Evolutionary conservation across 441 rosid species (phyloP), one percentile per base, ranked within the genome.

Genomic region (Arabidopsis lyrata): DNA sequence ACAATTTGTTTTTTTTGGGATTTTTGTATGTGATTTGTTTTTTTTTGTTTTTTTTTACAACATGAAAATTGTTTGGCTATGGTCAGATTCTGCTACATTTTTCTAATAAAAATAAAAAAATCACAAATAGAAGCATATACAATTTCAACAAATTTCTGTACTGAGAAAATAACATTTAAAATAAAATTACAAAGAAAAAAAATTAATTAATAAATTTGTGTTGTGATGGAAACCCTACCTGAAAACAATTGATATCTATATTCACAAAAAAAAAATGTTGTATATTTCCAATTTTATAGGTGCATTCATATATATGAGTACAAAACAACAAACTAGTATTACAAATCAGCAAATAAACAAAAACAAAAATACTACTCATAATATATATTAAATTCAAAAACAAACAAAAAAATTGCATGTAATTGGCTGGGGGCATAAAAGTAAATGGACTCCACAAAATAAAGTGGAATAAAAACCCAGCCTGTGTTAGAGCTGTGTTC

Each of bases 401-500:
- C 13, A 11, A 50, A 41, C 13, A 41, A 36, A 66, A 13, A 8
- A 34, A 47, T n/a, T 44, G 52, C 20, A 57, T 70, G 57, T 77
- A 65, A 77, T 72, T 72, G 73, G 73, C 50, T 70, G 66, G 24
- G 52, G 24, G 52, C 14, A 63, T 15, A 53, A 15, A 65, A 74
- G 44, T 29, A 45, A 27, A 12, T 62, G 80, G 86, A 42, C 48
- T 84, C 84, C 77, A 74, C 74, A 65, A 44, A 60, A 29, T 45
- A 72, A 36, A 56, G 32, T 24, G 42, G 83, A 83, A 80, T 80
- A 82, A 86, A 82, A 76, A 45, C 70, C 20, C 88, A 88, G 92
- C 57, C 86, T 83, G 89, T 82, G 85, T 53, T 31, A 45, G 76
- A 77, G 81, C 81, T 81, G 87, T 77, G 82, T 70, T 68, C 87